A percentile compares a stretch with the other conserved stretches of the same genome.
phyloP scores from a whole-genome alignment of 768 basidiomycete genomes.

The Heimioporus sp. region DNA sequence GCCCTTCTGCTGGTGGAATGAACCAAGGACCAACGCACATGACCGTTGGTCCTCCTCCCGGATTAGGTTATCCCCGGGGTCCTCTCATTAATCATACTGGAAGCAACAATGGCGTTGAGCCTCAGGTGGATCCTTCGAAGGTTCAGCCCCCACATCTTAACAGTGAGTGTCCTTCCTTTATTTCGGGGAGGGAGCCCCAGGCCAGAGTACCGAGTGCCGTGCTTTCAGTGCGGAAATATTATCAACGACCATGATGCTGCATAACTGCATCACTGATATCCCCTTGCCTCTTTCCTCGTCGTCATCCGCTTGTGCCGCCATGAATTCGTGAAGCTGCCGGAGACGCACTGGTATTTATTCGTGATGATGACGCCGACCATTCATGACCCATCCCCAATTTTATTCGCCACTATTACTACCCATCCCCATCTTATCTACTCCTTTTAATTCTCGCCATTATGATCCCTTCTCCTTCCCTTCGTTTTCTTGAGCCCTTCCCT shows the following conservation, averaged over 20 bases:
- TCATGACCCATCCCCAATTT: conserved; percentile 11
- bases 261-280: conserved; percentile 32
- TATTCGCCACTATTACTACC: conserved; percentile 7
- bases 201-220: conserved; percentile 86
- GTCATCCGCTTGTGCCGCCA: conserved; percentile 24
- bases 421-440: conserved; percentile 2
- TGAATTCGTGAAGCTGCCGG: conserved; percentile 28
- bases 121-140: conserved; percentile 27
- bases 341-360: conserved; percentile 16
- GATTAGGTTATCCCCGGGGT: conserved; percentile 46
- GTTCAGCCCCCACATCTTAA: conserved; percentile 29
- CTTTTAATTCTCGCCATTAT: conserved; percentile 13
- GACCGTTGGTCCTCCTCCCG: conserved; percentile 65
- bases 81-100: conserved; percentile 20
- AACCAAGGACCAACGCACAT: conserved; percentile 19
- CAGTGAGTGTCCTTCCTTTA: conserved; percentile 65
- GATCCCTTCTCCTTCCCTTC: conserved; percentile 31
- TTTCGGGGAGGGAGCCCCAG: conserved; percentile 72
- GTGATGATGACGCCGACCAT: conserved; percentile 22
- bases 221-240: conserved; percentile 87
- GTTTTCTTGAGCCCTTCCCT: conserved; percentile 39
- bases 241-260: conserved; percentile 61
- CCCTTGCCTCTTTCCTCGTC: conserved; percentile 21
- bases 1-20: conserved; percentile 12
- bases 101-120: conserved; percentile 15